phyloP scores from a whole-genome alignment of 176 grass and related monocot species.

The Oryza glaberrima region DNA sequence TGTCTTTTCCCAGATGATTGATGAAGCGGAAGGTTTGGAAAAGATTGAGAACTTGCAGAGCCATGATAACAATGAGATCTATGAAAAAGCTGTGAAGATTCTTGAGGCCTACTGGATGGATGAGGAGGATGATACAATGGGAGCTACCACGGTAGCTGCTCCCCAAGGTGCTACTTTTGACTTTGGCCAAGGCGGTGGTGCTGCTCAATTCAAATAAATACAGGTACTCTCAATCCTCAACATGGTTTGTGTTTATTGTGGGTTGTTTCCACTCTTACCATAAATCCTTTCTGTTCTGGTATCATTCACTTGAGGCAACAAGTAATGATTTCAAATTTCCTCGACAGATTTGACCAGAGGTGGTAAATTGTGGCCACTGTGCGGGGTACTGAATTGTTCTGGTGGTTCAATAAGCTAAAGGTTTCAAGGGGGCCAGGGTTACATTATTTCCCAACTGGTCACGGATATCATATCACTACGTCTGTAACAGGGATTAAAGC shows the following conservation, averaged over 20 bases:
- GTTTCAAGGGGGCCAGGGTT: conserved; percentile 30
- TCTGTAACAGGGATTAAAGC: conserved; percentile 50
- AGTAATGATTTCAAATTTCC: not conserved
- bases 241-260: not conserved
- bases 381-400: conserved; percentile 27
- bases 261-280: not conserved
- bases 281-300: not conserved
- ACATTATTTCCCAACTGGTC: conserved; percentile 11
- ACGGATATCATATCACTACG: conserved; percentile 31
- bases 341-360: conserved; percentile 40
- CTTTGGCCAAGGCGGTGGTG: conserved; percentile 54
- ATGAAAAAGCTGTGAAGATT: conserved; percentile 95
- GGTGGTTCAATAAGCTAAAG: conserved; percentile 39
- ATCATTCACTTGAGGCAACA: not conserved
- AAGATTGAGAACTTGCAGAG: conserved; percentile 94
- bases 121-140: conserved; percentile 90
- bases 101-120: conserved; percentile 91
- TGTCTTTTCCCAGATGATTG: conserved; percentile 74
- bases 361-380: not conserved
- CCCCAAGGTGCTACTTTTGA: conserved; percentile 56
- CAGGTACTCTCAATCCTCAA: conserved; percentile 23
- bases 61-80: conserved; percentile 92
- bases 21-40: conserved; percentile 85
- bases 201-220: conserved; percentile 76
- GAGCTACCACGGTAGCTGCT: conserved; percentile 46